Base-by-base conservation (phyloP, 1,139 yeast species). In the Magnusiomyces sp. region DNA sequence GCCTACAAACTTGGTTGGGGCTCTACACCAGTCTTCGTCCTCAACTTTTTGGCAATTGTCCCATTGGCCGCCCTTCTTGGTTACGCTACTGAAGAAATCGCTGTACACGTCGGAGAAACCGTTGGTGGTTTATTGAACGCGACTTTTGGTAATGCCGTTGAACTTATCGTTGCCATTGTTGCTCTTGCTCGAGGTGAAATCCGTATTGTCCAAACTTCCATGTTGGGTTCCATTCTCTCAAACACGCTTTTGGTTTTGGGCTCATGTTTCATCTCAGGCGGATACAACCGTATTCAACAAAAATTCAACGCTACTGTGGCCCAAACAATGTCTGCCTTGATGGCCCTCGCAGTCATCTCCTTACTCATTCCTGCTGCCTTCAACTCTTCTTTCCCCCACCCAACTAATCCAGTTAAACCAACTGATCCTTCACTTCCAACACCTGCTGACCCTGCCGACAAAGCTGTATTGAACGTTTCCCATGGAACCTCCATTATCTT, bases 201-300 rank as follows among this genome's bases (percentile, higher is more conserved):
- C 49, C 77, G 95, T 58, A 90, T 92, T 61, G 98, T 94, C 41
- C 77, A 92, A 68, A 95, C 97, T 2, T 84, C 95, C 34, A 92
- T 92, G 97, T 75, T 92, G 54, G 98, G 98, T 34, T 85, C 95
- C 50, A 85, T 92, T 55, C 74, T 92, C 52, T 86, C 95, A 48
- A 92, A 92, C 67, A 71, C 89, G 60, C 72, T 92, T 55, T 75
- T 94, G 54, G 98, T 92, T 5, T 74, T 92, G 54, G 98, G 98
- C n/a, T 84, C 95, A 67, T 89, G 97, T 63, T 94, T 92, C 64
- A 70, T 92, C 33, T 92, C 89, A 46, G 98, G 98, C 50, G 98
- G 98, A 14, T 75, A 82, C 63, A 83, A 86, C 58, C 77, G 94
- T 54, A 76, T 82, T 43, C 95, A 86, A 65, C 98, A 92, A 67